Percentiles rank a stretch among this genome's conserved stretches.
Conservation (phyloP, 306 rosid species). For the Dryas drummondii region DNA sequence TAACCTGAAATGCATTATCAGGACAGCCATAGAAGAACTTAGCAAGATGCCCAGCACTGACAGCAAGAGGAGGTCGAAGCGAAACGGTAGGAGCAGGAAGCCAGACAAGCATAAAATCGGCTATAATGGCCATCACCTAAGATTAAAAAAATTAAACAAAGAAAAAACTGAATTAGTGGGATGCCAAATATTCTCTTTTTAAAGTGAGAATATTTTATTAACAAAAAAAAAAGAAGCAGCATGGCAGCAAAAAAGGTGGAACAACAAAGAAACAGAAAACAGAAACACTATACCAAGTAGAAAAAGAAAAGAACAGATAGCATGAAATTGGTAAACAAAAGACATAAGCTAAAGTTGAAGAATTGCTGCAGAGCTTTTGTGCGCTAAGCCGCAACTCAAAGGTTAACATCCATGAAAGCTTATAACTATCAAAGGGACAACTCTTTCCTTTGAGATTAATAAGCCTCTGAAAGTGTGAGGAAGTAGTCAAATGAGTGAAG, state of each 20-base stretch:
- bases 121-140: slow-evolving; percentile 53
- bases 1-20: slow-evolving; percentile 93
- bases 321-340: not conserved
- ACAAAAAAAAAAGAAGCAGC: no score
- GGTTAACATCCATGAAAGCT: not conserved
- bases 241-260: not conserved
- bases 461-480: not conserved
- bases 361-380: not conserved
- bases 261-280: not conserved
- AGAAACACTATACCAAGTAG: not conserved
- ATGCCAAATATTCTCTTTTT: not conserved
- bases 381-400: not conserved
- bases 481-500: not conserved
- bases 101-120: slow-evolving; percentile 61
- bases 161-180: not conserved
- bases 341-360: not conserved
- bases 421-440: not conserved
- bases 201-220: not conserved
- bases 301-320: not conserved
- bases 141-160: not conserved
- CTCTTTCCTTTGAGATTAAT: not conserved
- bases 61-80: slow-evolving; percentile 65
- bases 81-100: slow-evolving; percentile 87
- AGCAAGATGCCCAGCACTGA: slow-evolving; percentile 64
- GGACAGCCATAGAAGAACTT: slow-evolving; percentile 95